A percentile compares a stretch with the other conserved stretches of the same genome.
Conservation (phyloP, 2,329 filamentous ascomycete genomes). For the Hymenoscyphus linearis region DNA sequence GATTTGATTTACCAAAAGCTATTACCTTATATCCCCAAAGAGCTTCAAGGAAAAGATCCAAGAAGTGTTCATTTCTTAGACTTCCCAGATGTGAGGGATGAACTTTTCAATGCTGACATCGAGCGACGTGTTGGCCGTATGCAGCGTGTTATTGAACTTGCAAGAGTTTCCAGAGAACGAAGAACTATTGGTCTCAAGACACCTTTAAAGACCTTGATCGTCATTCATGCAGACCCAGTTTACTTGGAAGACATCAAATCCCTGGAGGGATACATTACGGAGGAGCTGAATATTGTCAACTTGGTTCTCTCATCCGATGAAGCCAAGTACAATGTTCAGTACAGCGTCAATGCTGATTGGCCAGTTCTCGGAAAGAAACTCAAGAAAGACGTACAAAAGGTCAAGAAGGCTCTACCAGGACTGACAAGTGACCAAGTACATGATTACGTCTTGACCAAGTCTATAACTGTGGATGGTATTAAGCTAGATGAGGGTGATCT, state of each 20-base stretch:
- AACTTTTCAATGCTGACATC: slow-evolving; percentile 80
- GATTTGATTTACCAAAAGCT: slow-evolving; percentile 90
- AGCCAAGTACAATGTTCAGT: slow-evolving; percentile 85
- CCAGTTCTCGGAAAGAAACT: slow-evolving; percentile 93
- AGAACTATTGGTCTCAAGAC: slow-evolving; percentile 83
- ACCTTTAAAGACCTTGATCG: slow-evolving; percentile 81
- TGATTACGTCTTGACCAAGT: slow-evolving; percentile 65
- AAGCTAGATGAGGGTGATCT: slow-evolving; percentile 77
- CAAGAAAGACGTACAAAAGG: slow-evolving; percentile 87
- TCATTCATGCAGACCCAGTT: slow-evolving; percentile 76
- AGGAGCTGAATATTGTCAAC: slow-evolving; percentile 88
- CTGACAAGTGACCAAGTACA: slow-evolving; percentile 79
- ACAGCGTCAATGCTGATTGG: slow-evolving; percentile 88
- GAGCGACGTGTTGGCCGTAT: slow-evolving; percentile 85
- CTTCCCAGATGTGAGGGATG: slow-evolving; percentile 83
- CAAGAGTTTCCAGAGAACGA: slow-evolving; percentile 78
- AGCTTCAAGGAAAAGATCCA: slow-evolving; percentile 63
- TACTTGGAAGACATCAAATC: slow-evolving; percentile 85
- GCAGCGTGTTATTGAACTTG: slow-evolving; percentile 93
- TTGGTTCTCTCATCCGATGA: slow-evolving; percentile 82
- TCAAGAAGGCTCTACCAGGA: slow-evolving; percentile 81
- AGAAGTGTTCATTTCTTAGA: slow-evolving; percentile 88
- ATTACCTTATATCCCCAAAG: slow-evolving; percentile 72
- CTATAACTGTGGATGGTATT: slow-evolving; percentile 81
- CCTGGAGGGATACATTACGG: slow-evolving; percentile 79